A percentile compares a stretch with the other conserved stretches of the same genome.
Conservation (phyloP, 192 early-diverging fungal species). For the Backusella mclennaniae region DNA sequence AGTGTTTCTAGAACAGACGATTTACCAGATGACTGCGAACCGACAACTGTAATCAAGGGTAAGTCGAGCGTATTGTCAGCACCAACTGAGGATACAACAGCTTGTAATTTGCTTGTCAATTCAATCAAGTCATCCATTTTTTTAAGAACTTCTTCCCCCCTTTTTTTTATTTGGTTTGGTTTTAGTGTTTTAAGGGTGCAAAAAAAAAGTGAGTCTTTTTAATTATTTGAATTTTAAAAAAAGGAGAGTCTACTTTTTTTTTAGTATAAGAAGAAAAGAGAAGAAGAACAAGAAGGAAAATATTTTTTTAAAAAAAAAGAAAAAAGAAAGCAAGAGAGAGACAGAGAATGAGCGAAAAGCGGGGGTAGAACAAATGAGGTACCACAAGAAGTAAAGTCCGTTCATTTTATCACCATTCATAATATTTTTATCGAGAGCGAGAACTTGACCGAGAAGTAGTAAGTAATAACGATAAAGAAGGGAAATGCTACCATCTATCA, state of each 20-base stretch:
- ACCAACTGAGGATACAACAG: constrained; percentile 76
- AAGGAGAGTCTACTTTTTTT: not conserved
- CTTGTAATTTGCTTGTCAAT: constrained; percentile 80
- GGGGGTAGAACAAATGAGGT: not conserved
- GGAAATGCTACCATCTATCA: not conserved
- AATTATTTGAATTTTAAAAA: not conserved
- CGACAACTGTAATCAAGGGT: constrained; percentile 85
- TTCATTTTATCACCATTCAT: not conserved
- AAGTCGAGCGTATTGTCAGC: constrained; percentile 72
- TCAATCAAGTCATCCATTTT: constrained; percentile 64
- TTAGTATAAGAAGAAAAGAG: not conserved
- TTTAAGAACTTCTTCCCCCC: not conserved
- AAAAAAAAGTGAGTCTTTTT: not conserved
- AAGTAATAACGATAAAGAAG: not conserved
- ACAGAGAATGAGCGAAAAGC: not conserved
- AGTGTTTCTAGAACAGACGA: constrained; percentile 98
- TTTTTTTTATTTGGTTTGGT: not conserved
- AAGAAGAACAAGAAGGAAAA: not conserved
- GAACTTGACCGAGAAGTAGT: not conserved
- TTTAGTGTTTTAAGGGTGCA: not conserved
- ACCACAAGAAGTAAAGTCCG: not conserved
- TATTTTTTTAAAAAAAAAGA: not conserved
- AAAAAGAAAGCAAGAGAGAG: not conserved
- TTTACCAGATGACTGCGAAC: constrained; percentile 91
- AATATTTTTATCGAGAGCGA: not conserved